Base-by-base conservation (phyloP, 768 basidiomycete genomes). In the Lactarius sanguifluus region DNA sequence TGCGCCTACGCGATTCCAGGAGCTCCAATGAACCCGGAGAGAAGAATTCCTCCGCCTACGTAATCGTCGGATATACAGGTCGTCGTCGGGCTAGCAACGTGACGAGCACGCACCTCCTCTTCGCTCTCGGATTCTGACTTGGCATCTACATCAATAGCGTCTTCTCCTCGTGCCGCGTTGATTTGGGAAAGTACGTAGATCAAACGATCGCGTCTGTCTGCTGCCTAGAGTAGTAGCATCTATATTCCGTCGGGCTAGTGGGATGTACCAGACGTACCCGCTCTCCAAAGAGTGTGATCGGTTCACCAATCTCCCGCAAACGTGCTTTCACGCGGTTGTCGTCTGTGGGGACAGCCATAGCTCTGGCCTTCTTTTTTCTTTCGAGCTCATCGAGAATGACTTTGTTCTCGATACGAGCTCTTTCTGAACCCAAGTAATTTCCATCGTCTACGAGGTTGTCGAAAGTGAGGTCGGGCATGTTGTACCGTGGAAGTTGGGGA, bases 231-330 rank as follows among this genome's bases (percentile, higher is more conserved):
- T 68, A 66, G 66, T 56, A 52, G 30, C 28, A 68, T 68, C 56
- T 71, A 65, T 68, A 67, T 64, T 57, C 43, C 55, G 45, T 73
- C 61, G 52, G 63, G 47, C 18, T 34, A 36, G 32, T 56, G 32
- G 55, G 28, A 54, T 8, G 28, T 36, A 40, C 55, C 52, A 2
- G n/a, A 86, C 93, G 76, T 74, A 97, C 95, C 66, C 94, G 88
- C 85, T 98, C 97, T 69, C 96, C 97, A 72, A 98, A 99, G 32
- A 98, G 83, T 6, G 96, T 98, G 73, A 98, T 96, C 45, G 97
- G 97, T 76, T 99, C 94, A 45, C 94, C 96, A 71, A 97, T 88
- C 78, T 96, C 94, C 64, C 97, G 83, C 65, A 99, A 81, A 64
- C 92, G 83, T 45, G 89, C 87, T 75, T 90, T 91, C 73, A 99